These are phyloP conservation scores for Penicillium rolfsii DNA, from an alignment of 2,329 filamentous ascomycete species.

Conservation along the genomic window DNA sequence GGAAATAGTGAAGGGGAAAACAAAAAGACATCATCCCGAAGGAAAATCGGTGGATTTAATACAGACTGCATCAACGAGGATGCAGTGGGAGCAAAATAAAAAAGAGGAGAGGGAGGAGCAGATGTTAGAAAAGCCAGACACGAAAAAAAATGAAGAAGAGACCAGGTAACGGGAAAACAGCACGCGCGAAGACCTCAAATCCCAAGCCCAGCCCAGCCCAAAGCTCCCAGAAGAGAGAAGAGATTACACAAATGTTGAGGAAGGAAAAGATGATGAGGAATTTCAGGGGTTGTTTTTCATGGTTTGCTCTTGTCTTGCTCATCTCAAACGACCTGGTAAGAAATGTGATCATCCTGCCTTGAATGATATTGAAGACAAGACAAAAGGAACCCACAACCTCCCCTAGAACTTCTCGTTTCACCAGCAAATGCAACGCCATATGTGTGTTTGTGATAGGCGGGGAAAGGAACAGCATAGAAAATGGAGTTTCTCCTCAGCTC, in stretches of 20 bases:
- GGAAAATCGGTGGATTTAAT: conserved; percentile 42
- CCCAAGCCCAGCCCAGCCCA: conserved; percentile 42
- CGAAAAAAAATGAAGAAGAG: conserved; percentile 18
- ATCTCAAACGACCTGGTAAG: conserved; percentile 3
- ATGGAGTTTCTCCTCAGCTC: conserved; percentile 31
- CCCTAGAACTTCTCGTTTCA: conserved; percentile 27
- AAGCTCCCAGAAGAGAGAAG: conserved; percentile 45
- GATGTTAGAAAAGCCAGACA: conserved; percentile 2
- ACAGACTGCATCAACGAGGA: conserved; percentile 31
- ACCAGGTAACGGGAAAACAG: conserved; percentile 20
- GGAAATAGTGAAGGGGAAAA: conserved; percentile 25
- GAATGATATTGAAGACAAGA: conserved; percentile 17
- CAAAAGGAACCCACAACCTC: conserved; percentile 16
- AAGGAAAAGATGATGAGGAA: conserved; percentile 33
- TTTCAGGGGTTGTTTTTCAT: conserved; percentile 25
- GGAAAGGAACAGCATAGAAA: conserved; percentile 25
- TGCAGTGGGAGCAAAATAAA: conserved; percentile 36
- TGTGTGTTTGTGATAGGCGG: conserved; percentile 33
- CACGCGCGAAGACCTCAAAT: conserved; percentile 18
- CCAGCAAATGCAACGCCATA: conserved; percentile 36
- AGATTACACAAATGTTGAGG: conserved; percentile 46
- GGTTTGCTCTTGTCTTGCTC: conserved; percentile 18
- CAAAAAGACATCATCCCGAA: conserved; percentile 21
- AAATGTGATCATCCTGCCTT: conserved; percentile 7
- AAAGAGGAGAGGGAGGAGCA: background rate